These are phyloP conservation scores for Yamagishiella unicocca DNA, from an alignment of 139 green algal species.

Conservation along the genomic window DNA sequence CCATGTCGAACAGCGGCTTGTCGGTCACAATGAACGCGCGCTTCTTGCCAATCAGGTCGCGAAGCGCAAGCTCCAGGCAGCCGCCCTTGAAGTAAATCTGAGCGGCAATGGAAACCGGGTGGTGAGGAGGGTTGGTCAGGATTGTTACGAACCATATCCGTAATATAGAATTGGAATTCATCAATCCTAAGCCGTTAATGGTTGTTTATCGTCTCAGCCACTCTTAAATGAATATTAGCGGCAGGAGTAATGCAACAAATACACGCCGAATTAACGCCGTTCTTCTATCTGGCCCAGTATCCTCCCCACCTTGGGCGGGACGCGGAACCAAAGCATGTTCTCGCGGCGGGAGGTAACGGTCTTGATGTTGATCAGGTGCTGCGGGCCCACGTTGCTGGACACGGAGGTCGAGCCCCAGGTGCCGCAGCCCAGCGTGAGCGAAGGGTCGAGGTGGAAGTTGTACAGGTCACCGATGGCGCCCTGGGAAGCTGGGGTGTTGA, in stretches of 20 bases:
- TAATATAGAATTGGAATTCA: too few relatives aligned
- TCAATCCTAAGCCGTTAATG: too few relatives aligned
- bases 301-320: constrained; percentile 72
- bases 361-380: constrained; percentile 83
- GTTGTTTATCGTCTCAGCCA: too few relatives aligned
- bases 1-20: constrained; percentile 77
- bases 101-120: neutral
- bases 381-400: constrained; percentile 76
- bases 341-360: constrained; percentile 70
- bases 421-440: constrained; percentile 80
- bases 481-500: constrained; percentile 74
- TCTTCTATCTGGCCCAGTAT: too few relatives aligned
- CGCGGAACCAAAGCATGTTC: constrained; percentile 82
- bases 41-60: constrained; percentile 66
- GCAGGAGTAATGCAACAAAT: too few relatives aligned
- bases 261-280: too few relatives aligned
- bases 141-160: too few relatives aligned
- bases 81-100: constrained; percentile 65
- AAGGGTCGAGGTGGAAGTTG: constrained; percentile 84
- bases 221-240: too few relatives aligned
- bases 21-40: constrained; percentile 79
- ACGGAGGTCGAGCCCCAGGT: constrained; percentile 75
- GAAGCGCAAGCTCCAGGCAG: constrained; percentile 69
- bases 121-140: too few relatives aligned
- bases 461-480: constrained; percentile 74